Evolutionary conservation across 2,329 filamentous ascomycete genomes (phyloP), one percentile per base, ranked within the genome.

Genomic region (Achaetomium macrosporum): DNA sequence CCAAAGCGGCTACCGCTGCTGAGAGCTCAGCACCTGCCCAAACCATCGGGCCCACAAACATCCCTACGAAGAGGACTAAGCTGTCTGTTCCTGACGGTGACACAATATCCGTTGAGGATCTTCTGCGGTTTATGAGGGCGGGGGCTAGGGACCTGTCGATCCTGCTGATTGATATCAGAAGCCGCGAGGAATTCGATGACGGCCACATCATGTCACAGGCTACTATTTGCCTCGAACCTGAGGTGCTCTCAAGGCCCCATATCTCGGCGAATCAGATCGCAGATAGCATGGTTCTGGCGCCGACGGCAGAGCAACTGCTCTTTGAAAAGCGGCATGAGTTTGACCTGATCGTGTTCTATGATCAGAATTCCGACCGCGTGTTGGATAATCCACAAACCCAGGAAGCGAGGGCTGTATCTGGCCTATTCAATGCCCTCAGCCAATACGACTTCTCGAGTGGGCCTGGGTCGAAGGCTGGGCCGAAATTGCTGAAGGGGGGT

Each of bases 271-370:
- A 76, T 17, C 73, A 85, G 19, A 78, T 87, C 36, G 76, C 73
- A 16, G 86, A 90, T 55, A 83, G 83, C 55, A 76, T 91, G 61
- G 76, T 90, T 2, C 69, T 93, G 6, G 85, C 83, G 0, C 85
- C 88, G 0, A 73, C 82, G n/a, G 69, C 76, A n/a, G 93, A 99
- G 66, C 84, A 87, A 60, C 71, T 76, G 1, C 74, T 89, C 31
- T 96, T 95, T 62, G 83, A 82, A 40, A 73, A 82, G 51, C 79
- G 85, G 13, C 79, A 91, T 58, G 77, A 86, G 51, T 96, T 87
- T 62, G 90, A 97, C 60, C 71, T 96, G 40, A 80, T 99, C 11
- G 88, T 99, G 0, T 93, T 95, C 63, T 95, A 97, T 66, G 90
- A 99, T 67, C 80, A 92, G 59, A 57, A 77, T 66, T 76, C 88